Base-by-base conservation (phyloP, 305 asterid species). In the Withania somnifera region DNA sequence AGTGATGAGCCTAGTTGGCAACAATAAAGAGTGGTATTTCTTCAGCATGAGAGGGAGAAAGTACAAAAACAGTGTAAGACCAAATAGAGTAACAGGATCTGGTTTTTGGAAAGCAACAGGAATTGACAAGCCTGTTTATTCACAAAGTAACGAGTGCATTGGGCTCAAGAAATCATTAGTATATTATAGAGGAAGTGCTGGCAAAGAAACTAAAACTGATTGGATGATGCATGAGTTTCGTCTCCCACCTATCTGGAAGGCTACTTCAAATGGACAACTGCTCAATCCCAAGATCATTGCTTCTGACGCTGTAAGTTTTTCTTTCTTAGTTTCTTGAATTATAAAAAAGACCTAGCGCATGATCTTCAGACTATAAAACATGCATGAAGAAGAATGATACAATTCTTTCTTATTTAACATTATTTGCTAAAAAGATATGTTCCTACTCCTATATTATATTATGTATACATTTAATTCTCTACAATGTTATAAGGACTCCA, bases 141-240 rank as follows among this genome's bases (percentile, higher is more conserved):
- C 89, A 24, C 79, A 69, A 42, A 56, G 60, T 7, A 82, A 34
- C 15, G 56, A 76, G 4, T 80, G 87, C 80, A 89, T 88, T 42
- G 92, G 92, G 24, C 87, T 89, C 28, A 89, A 89, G 86, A 89
- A 89, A 80, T 86, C 92, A 11, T 86, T 89, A 19, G 92, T 88
- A 7, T 88, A 83, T 45, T 88, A 86, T 26, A 40, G 83, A 28
- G 93, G 93, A 77, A 86, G 82, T 52, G 91, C 93, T 30, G 90
- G 91, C 8, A 88, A 86, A 80, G 93, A 91, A 53, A 87, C 86
- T 30, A 90, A 90, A 54, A 90, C 93, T 14, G 90, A 90, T 40
- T 90, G 93, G 93, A 90, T 90, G 93, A 90, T 90, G 93, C 93
- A 90, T 82, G 93, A 90, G 69, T 90, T 90, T 77, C 93, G 93